Percentiles rank a stretch among this genome's conserved stretches.
Conservation (phyloP, 164 flowering plant species). For the Tetracentron sinense region DNA sequence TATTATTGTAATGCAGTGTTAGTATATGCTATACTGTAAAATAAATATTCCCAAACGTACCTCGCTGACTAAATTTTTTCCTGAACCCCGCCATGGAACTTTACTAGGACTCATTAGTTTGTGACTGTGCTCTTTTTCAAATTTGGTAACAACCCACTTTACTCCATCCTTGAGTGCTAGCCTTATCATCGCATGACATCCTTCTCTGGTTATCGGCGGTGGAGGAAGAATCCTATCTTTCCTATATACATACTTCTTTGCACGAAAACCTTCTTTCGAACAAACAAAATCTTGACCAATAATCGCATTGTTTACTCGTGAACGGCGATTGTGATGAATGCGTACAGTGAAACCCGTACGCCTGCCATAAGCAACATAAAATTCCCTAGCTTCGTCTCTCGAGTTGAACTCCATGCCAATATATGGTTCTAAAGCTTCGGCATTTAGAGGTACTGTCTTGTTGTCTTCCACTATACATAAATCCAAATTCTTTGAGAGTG, state of each 20-base stretch:
- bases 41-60: constrained; percentile 11
- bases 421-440: constrained; percentile 29
- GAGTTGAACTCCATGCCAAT: constrained; percentile 47
- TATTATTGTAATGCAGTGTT: too few species aligned
- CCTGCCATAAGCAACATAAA: constrained; percentile 40
- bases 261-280: constrained; percentile 49
- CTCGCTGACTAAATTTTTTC: constrained; percentile 24
- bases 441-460: not conserved
- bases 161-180: constrained; percentile 25
- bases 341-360: constrained; percentile 40
- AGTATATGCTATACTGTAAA: too few species aligned
- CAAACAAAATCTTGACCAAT: constrained; percentile 56
- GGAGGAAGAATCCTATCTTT: constrained; percentile 36
- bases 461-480: constrained; percentile 18
- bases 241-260: constrained; percentile 31
- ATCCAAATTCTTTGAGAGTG: constrained; percentile 22
- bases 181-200: constrained; percentile 36
- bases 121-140: constrained; percentile 30
- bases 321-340: constrained; percentile 42
- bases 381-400: constrained; percentile 46
- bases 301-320: constrained; percentile 33
- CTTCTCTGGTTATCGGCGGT: constrained; percentile 31
- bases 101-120: constrained; percentile 25
- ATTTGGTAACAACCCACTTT: constrained; percentile 28
- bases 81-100: constrained; percentile 30